A percentile compares a stretch with the other conserved stretches of the same genome.
These are phyloP conservation scores for Coniochaeta pulveracea DNA, from an alignment of 2,329 filamentous ascomycete species.

Conservation along the genomic window DNA sequence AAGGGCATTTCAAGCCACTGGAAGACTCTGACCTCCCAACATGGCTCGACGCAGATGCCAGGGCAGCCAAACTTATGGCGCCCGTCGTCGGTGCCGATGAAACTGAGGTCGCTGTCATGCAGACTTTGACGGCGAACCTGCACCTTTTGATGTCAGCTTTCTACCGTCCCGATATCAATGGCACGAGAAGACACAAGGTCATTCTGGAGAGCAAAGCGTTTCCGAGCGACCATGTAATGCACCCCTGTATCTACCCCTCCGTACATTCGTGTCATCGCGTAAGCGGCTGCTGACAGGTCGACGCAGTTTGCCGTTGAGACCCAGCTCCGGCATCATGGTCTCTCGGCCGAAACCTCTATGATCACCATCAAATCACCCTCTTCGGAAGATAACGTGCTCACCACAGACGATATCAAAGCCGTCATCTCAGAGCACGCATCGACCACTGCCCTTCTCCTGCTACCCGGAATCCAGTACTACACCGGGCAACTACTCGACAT, in stretches of 20 bases:
- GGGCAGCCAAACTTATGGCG: conserved; percentile 53
- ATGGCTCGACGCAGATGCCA: conserved; percentile 63
- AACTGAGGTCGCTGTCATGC: conserved; percentile 68
- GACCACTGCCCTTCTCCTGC: conserved; percentile 57
- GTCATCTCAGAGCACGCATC: conserved; percentile 55
- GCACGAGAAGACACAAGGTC: conserved; percentile 58
- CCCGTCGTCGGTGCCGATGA: conserved; percentile 58
- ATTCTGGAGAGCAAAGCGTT: conserved; percentile 74
- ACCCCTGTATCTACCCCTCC: conserved; percentile 2
- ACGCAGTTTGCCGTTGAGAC: conserved; percentile 63
- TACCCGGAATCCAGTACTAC: conserved; percentile 73
- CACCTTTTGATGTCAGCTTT: conserved; percentile 71
- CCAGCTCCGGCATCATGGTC: conserved; percentile 58
- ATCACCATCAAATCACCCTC: conserved; percentile 51
- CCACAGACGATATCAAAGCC: conserved; percentile 54
- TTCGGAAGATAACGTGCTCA: conserved; percentile 39
- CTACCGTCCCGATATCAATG: conserved; percentile 52
- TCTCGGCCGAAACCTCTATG: conserved; percentile 54
- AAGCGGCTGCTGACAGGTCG: background rate
- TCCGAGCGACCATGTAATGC: conserved; percentile 64
- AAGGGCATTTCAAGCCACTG: conserved; percentile 61
- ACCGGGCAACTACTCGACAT: conserved; percentile 72
- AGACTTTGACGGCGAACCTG: conserved; percentile 66
- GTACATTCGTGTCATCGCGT: conserved; percentile 6
- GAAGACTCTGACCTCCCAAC: conserved; percentile 48